Evolutionary conservation across 2,329 filamentous ascomycete genomes (phyloP), one percentile per base, ranked within the genome.

Genomic region (Neofusicoccum parvum): DNA sequence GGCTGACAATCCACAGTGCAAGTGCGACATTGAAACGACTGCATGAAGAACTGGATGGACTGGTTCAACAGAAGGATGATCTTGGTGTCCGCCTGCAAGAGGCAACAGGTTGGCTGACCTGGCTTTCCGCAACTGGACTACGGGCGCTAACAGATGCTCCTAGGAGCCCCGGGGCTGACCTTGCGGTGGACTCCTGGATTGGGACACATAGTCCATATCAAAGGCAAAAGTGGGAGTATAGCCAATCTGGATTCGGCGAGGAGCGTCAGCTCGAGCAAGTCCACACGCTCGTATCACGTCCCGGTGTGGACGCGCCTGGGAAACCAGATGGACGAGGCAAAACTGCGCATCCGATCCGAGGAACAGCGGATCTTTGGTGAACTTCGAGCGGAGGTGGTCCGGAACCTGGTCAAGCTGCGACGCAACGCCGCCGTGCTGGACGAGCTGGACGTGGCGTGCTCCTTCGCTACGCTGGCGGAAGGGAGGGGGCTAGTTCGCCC

Each of bases 351-450:
- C 72, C 88, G 92, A 43, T 84, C 85, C 66, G 95, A 97, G 76
- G 95, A 99, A 79, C 87, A 92, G 71, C 85, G 86, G 50, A 89
- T 99, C 7, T 92, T 98, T 70, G 83, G 87, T 65, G 80, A 84
- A 5, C 83, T 99, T 9, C 90, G 94, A 36, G 86, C 88, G 67
- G 83, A 87, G 59, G 93, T 97, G 0, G 88, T 98, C 3, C 80
- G 86, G 53, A 94, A 94, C 71, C 85, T 99, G 3, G 88, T 97
- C 68, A 92, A 90, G 72, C 86, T 99, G 14, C 89, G 95, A 5
- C 90, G 91, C 65, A 98, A 97, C 76, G 94, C 94, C 11, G 85
- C 88, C n/a, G 90, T 97, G 0, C 86, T 99, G 20, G 94, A 98
- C 75, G 94, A 97, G 77, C 86, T 99, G 9, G 95, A 99, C 78